Evolutionary conservation across 176 grass and related monocot genomes (phyloP).

Genomic region (Aegilops umbellulata): DNA sequence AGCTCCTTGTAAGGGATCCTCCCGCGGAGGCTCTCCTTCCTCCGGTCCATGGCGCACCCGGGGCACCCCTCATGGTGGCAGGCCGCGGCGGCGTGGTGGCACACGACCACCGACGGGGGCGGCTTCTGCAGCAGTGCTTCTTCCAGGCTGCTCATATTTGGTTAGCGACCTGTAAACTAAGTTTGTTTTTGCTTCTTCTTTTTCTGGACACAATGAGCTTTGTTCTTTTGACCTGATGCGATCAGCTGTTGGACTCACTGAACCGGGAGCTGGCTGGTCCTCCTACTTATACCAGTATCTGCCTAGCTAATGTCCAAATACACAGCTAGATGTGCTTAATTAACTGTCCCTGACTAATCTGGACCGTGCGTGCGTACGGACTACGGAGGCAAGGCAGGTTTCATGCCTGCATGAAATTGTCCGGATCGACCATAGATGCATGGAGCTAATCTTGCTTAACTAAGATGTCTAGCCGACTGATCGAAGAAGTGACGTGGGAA

Average conservation of each 20-base stretch:
- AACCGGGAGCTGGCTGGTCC: neutral
- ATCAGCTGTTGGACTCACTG: slow-evolving; percentile 16
- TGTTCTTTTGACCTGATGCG: neutral
- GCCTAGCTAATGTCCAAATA: neutral
- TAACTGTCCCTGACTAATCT: neutral
- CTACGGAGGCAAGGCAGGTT: neutral
- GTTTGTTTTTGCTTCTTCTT: neutral
- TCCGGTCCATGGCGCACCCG: neutral
- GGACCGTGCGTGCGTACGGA: neutral
- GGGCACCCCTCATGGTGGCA: slow-evolving; percentile 8
- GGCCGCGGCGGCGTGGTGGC: neutral
- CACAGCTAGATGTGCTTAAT: neutral
- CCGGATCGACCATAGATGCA: neutral
- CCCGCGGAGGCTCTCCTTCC: neutral
- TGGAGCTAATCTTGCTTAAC: neutral
- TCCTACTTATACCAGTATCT: neutral
- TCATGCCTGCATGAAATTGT: neutral
- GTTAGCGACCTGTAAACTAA: neutral
- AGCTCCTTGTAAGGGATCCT: slow-evolving; percentile 4
- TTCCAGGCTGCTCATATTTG: neutral
- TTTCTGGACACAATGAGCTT: neutral
- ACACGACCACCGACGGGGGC: neutral
- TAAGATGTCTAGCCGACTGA: neutral
- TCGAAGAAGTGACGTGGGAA: neutral
- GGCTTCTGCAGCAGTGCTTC: neutral